Conservation (phyloP, 179 eudicot genomes). For the Corrigiola litoralis region DNA sequence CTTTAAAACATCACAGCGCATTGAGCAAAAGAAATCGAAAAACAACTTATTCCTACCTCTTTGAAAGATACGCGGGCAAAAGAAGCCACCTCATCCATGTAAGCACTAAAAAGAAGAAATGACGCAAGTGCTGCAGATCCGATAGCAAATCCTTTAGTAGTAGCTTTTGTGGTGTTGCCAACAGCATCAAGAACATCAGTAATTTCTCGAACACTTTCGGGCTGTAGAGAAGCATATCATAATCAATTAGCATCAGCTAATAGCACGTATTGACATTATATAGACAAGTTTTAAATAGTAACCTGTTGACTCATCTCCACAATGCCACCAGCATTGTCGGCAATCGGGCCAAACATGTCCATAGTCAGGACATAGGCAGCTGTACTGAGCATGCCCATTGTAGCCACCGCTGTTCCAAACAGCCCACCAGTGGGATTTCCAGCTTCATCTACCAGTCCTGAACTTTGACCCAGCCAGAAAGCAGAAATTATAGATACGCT, state of each 20-base stretch:
- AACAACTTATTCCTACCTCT: slow-evolving; percentile 46
- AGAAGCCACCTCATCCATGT: slow-evolving; percentile 96
- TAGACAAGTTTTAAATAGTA: slow-evolving; percentile 5
- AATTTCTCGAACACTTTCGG: slow-evolving; percentile 94
- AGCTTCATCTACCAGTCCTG: slow-evolving; percentile 87
- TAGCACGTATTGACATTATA: not conserved
- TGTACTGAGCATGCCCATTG: slow-evolving; percentile 99
- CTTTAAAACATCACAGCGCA: slow-evolving; percentile 4
- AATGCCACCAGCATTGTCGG: slow-evolving; percentile 99
- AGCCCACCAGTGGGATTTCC: slow-evolving; percentile 96
- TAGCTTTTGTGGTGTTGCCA: slow-evolving; percentile 98
- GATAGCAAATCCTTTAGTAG: slow-evolving; percentile 97
- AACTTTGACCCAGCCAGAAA: slow-evolving; percentile 91
- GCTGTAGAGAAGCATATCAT: slow-evolving; percentile 42
- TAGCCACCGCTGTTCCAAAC: slow-evolving; percentile 99
- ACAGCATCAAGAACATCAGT: slow-evolving; percentile 98
- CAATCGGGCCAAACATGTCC: slow-evolving; percentile 99
- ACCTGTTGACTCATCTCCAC: slow-evolving; percentile 99
- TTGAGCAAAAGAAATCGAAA: slow-evolving; percentile 14
- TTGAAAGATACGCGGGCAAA: slow-evolving; percentile 71
- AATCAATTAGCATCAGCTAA: slow-evolving; percentile 7
- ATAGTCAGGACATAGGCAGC: slow-evolving; percentile 98
- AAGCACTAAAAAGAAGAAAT: slow-evolving; percentile 96
- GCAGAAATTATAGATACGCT: slow-evolving; percentile 82
- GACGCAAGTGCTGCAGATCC: slow-evolving; percentile 99